Evolutionary conservation across 176 grass and related monocot species (phyloP).

Genomic region (sorghum (Sorghum bicolor)): DNA sequence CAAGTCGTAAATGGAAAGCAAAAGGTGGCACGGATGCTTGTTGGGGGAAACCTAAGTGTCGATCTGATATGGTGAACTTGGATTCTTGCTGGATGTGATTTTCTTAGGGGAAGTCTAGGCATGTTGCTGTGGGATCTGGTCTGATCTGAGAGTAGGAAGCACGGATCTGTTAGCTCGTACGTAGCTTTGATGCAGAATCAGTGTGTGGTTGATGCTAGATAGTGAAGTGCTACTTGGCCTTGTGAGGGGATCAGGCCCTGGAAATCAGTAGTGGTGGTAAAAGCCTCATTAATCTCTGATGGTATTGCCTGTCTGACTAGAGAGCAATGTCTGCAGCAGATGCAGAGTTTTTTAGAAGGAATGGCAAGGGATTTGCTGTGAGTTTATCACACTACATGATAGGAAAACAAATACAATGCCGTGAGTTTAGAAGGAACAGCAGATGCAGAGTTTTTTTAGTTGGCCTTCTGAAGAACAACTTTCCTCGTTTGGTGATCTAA

Average conservation of each 20-base stretch:
- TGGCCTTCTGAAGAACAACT: neutral
- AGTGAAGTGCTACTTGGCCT: neutral
- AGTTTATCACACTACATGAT: too few species aligned
- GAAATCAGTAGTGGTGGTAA: neutral
- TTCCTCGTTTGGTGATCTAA: neutral
- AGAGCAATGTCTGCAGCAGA: neutral
- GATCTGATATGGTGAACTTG: neutral
- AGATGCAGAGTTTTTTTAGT: neutral
- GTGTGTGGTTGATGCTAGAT: neutral
- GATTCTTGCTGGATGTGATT: neutral
- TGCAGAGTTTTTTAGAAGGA: too few species aligned
- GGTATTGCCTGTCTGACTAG: neutral
- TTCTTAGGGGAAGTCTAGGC: neutral
- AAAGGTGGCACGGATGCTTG: neutral
- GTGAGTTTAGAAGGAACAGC: too few species aligned
- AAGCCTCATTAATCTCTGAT: neutral
- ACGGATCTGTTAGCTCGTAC: neutral
- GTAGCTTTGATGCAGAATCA: neutral
- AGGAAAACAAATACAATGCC: too few species aligned
- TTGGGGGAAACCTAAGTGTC: neutral
- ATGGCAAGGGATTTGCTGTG: too few species aligned
- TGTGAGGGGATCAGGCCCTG: neutral
- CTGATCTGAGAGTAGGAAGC: neutral
- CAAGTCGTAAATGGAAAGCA: neutral
- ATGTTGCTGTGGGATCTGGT: neutral